Evolutionary conservation across 2,329 filamentous ascomycete species (phyloP).

Genomic region (Stachybotrys chartarum): DNA sequence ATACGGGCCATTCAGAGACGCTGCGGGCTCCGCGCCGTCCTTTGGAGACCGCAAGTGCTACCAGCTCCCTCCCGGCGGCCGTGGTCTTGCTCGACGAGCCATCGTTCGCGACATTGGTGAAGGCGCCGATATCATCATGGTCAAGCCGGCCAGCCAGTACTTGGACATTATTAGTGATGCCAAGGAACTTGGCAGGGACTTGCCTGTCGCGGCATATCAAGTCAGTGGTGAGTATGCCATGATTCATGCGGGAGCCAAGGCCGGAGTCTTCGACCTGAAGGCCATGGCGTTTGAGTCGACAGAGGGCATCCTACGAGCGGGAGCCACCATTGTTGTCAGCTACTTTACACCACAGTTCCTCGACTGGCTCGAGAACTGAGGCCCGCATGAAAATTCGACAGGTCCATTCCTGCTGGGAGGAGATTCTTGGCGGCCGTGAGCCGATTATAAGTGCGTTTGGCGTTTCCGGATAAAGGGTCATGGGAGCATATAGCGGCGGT

Average conservation of each 20-base stretch:
- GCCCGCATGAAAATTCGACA: not conserved
- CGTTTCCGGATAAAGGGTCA: not conserved
- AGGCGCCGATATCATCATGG: constrained; percentile 97
- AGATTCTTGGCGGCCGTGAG: not conserved
- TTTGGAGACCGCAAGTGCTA: constrained; percentile 97
- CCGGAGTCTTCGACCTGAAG: constrained; percentile 92
- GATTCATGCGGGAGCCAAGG: constrained; percentile 93
- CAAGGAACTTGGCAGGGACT: constrained; percentile 84
- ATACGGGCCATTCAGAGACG: constrained; percentile 96
- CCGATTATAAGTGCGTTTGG: not conserved
- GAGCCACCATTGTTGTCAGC: constrained; percentile 85
- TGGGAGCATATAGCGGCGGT: not conserved
- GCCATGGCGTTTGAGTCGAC: constrained; percentile 92
- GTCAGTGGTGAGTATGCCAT: constrained; percentile 96
- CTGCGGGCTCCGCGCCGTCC: constrained; percentile 80
- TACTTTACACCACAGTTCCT: constrained; percentile 86
- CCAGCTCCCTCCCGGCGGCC: constrained; percentile 86
- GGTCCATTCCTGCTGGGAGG: not conserved
- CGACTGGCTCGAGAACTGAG: constrained; percentile 56
- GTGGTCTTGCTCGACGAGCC: constrained; percentile 83
- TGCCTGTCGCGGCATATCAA: constrained; percentile 93
- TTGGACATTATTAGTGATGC: constrained; percentile 97
- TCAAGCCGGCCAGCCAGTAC: constrained; percentile 94
- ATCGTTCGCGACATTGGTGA: constrained; percentile 86
- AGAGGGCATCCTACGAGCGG: constrained; percentile 86